Percentiles rank a stretch among this genome's conserved stretches.
Conservation (phyloP, 169 alveolate species). For the Eimeria praecox region DNA sequence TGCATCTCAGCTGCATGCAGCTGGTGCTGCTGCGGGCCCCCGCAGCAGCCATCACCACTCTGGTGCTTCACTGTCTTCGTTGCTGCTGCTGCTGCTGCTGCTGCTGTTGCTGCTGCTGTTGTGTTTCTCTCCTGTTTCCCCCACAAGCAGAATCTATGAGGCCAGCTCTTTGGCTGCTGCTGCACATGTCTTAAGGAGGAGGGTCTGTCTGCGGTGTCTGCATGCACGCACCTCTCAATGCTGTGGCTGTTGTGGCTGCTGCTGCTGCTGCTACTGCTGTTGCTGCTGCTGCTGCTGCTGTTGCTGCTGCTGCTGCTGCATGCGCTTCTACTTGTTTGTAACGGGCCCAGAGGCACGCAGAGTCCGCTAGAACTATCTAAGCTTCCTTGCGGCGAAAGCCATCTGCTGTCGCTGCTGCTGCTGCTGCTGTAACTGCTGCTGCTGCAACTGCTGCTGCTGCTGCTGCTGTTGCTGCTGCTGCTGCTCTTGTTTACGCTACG, state of each 20-base stretch:
- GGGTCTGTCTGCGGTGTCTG: neutral
- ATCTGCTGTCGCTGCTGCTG: slow-evolving; percentile 17
- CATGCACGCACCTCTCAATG: neutral
- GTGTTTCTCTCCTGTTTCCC: neutral
- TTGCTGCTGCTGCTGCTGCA: slow-evolving; percentile 30
- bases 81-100: neutral
- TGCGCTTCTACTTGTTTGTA: neutral
- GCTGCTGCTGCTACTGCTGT: slow-evolving; percentile 29
- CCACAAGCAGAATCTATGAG: neutral
- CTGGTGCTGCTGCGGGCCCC: neutral
- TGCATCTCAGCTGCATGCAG: neutral
- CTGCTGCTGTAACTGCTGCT: neutral
- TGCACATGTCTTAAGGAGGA: neutral
- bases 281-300: slow-evolving; percentile 33
- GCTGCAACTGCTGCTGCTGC: slow-evolving; percentile 15
- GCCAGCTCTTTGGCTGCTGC: neutral
- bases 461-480: neutral
- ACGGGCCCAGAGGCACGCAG: neutral
- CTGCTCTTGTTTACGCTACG: neutral
- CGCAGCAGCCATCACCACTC: neutral
- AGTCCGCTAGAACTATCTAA: neutral
- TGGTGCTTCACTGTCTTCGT: neutral
- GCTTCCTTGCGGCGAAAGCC: neutral
- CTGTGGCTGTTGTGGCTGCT: slow-evolving; percentile 29
- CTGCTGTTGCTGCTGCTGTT: slow-evolving; percentile 12